Base-by-base conservation (phyloP, 1,139 yeast genomes). In the Taiozyma onychis region DNA sequence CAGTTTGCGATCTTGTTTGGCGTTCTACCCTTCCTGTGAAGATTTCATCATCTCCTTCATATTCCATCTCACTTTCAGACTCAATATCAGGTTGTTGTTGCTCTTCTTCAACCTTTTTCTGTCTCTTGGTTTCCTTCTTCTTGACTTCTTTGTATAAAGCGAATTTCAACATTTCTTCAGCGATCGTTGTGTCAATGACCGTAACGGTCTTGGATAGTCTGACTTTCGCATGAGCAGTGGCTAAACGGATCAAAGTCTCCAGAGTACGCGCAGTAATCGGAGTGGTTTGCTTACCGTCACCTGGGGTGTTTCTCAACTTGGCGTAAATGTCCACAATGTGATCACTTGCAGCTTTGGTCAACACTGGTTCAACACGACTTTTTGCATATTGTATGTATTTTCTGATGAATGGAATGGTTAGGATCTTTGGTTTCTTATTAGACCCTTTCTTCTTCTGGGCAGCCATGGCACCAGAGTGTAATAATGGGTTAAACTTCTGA, bases 241-340 rank as follows among this genome's bases (percentile, higher is more conserved):
- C 78, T 54, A 93, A 75, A 75, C 99, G 96, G 66, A 93, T 93
- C 60, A 93, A 76, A 0, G 99, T 93, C 71, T 93, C 99, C 60
- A 93, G 75, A 4, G 99, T 95, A 82, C 99, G 88, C 24, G 99
- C 97, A 3, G 99, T 93, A 58, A 95, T 89, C 41, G 99, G 99
- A 4, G 97, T 90, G 59, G 88, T 83, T 53, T 93, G 79, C 65
- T 84, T 88, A 60, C 83, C 84, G 45, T 81, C 85, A 48, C 83
- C 74, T 49, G 82, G 81, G 60, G 91, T 96, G 64, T 90, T 90
- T 72, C 99, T 80, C 58, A 93, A 76, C 13, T 84, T 81, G 1
- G 96, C 76, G 65, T 93, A 93, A 8, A 88, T 81, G 48, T 78
- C 77, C 27, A 90, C 95, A 62, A 93, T 90, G 63, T 86, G 80